These are phyloP conservation scores for Ephemerocybe angulata DNA, from an alignment of 768 basidiomycete genomes.

Conservation along the genomic window DNA sequence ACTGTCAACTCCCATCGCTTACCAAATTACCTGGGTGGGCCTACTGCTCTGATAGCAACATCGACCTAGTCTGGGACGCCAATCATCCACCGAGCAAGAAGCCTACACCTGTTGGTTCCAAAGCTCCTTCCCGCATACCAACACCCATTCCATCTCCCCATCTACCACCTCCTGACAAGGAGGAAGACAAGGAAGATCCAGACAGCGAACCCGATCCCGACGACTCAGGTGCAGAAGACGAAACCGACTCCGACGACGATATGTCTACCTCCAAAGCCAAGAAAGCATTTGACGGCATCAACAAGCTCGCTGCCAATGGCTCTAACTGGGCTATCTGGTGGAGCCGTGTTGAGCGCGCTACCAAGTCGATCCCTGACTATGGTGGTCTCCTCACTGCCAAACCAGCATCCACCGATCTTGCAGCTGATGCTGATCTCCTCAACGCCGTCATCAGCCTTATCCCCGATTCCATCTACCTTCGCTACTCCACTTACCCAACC, in stretches of 20 bases:
- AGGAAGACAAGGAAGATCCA: too few relatives aligned
- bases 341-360: background rate
- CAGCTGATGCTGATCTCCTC: background rate
- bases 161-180: background rate
- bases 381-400: background rate
- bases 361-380: background rate
- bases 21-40: background rate
- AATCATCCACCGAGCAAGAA: background rate
- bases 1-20: background rate
- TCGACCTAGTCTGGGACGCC: background rate
- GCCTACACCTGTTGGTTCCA: background rate
- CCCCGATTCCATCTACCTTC: background rate
- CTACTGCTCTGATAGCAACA: background rate
- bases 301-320: background rate
- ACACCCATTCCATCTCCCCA: background rate
- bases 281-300: background rate
- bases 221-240: background rate
- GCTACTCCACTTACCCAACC: background rate
- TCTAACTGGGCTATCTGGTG: background rate
- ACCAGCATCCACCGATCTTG: background rate
- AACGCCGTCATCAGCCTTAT: background rate
- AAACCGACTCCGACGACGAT: background rate
- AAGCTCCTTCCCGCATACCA: background rate
- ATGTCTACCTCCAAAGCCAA: background rate
- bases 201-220: background rate